Evolutionary conservation across 495 filamentous ascomycete genomes (phyloP).

Genomic region (Talaromyces borbonicus): DNA sequence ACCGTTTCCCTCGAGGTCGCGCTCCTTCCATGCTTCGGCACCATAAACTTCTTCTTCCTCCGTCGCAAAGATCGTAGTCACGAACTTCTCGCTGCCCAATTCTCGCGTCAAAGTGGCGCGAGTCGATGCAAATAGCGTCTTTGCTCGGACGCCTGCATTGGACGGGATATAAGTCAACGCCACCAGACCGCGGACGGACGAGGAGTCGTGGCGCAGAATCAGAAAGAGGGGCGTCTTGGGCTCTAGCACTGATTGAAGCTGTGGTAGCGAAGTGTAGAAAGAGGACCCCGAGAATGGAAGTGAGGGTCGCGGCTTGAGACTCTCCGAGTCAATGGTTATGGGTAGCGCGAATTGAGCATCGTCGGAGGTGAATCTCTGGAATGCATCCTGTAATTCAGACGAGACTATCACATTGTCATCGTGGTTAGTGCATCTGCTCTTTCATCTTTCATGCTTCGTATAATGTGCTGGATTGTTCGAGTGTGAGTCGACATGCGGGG

Average conservation of each 20-base stretch:
- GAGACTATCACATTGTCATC: slow-evolving; percentile 48
- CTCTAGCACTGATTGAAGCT: slow-evolving; percentile 61
- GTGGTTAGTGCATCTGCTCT: neutral
- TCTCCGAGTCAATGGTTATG: slow-evolving; percentile 66
- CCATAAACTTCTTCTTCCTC: slow-evolving; percentile 58
- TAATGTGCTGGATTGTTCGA: too few species aligned
- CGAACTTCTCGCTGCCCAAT: slow-evolving; percentile 83
- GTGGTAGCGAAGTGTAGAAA: slow-evolving; percentile 52
- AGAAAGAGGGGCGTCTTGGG: slow-evolving; percentile 73
- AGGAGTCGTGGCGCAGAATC: slow-evolving; percentile 54
- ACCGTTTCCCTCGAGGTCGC: slow-evolving; percentile 52
- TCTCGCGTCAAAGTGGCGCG: slow-evolving; percentile 75
- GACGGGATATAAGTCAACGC: slow-evolving; percentile 88
- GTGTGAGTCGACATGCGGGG: neutral
- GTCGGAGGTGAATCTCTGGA: slow-evolving; percentile 60
- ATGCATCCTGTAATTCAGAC: slow-evolving; percentile 72
- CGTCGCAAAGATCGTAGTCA: slow-evolving; percentile 66
- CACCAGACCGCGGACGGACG: slow-evolving; percentile 38
- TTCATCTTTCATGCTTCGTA: too few species aligned
- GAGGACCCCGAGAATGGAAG: slow-evolving; percentile 46
- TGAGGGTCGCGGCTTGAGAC: slow-evolving; percentile 52
- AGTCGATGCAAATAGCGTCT: slow-evolving; percentile 91
- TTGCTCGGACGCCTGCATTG: slow-evolving; percentile 79
- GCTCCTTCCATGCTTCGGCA: slow-evolving; percentile 61
- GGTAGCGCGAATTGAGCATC: slow-evolving; percentile 65